Conservation (phyloP, 352 stramenopile species). For the Thraustochytrium striatum region DNA sequence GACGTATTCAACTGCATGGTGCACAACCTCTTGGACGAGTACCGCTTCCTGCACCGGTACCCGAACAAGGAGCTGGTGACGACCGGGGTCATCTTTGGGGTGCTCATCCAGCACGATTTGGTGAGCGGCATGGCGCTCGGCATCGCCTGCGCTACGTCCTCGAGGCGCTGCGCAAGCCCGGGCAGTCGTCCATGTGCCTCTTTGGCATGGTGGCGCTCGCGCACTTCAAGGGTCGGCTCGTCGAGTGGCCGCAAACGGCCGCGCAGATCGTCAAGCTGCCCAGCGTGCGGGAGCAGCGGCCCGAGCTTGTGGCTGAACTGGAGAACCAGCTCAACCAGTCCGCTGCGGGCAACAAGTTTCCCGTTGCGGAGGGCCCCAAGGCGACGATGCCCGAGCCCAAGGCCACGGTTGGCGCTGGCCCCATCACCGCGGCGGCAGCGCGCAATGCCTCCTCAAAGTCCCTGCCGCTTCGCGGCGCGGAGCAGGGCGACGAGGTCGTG, state of each 20-base stretch:
- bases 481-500: constrained; percentile 4
- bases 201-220: constrained; percentile 97
- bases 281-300: constrained; percentile 87
- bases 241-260: constrained; percentile 90
- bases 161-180: constrained; percentile 89
- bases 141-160: constrained; percentile 95
- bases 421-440: not conserved
- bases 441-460: not conserved
- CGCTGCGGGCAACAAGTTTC: not conserved
- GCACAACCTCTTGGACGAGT: constrained; percentile 99
- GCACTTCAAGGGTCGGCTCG: constrained; percentile 93
- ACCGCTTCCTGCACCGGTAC: constrained; percentile 97
- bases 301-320: constrained; percentile 64
- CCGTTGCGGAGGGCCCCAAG: too few relatives aligned
- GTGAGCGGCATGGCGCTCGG: constrained; percentile 94
- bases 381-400: not conserved
- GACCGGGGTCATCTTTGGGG: constrained; percentile 94
- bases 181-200: constrained; percentile 96
- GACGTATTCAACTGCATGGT: constrained; percentile 99
- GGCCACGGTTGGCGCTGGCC: not conserved
- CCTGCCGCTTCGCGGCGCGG: constrained; percentile 24
- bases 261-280: constrained; percentile 95
- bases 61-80: constrained; percentile 97
- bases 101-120: constrained; percentile 96
- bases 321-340: not conserved